A percentile compares a stretch with the other conserved stretches of the same genome.
Conservation (phyloP, 768 basidiomycete genomes). For the Pisolithus marmoratus region DNA sequence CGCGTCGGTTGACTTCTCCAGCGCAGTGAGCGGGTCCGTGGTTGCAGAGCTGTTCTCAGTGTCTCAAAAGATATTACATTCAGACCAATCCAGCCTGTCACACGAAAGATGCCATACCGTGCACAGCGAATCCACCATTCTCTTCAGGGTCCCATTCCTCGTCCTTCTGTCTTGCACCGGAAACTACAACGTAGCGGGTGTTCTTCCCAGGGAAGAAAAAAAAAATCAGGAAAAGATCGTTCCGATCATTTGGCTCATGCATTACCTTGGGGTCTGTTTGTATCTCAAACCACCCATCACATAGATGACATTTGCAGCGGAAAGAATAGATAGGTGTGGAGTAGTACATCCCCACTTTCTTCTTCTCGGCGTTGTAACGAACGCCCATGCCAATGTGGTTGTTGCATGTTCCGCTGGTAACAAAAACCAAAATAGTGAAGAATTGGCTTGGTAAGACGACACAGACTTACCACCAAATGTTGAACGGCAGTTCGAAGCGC, state of each 20-base stretch:
- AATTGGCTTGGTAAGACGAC: no score
- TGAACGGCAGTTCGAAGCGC: conserved; percentile 94
- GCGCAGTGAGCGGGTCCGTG: conserved; percentile 78
- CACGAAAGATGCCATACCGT: conserved; percentile 45
- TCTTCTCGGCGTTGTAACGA: conserved; percentile 99
- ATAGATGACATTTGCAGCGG: conserved; percentile 96
- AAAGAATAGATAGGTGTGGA: conserved; percentile 94
- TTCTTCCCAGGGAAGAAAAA: conserved; percentile 70
- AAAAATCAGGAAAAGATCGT: not conserved
- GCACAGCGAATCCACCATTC: conserved; percentile 86
- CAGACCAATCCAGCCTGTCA: not conserved
- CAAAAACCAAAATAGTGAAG: not conserved
- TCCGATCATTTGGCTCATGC: not conserved
- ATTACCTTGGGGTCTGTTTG: conserved; percentile 92
- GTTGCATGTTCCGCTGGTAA: conserved; percentile 79
- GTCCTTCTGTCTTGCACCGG: conserved; percentile 91
- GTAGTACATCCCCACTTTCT: conserved; percentile 91
- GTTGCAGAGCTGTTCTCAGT: conserved; percentile 58
- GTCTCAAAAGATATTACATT: conserved; percentile 36
- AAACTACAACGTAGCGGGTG: conserved; percentile 87
- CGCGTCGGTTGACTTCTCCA: conserved; percentile 84
- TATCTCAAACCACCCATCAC: conserved; percentile 96
- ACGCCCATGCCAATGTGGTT: conserved; percentile 99
- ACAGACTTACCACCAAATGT: conserved; percentile 83
- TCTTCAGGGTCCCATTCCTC: conserved; percentile 98